These are phyloP conservation scores for Phialophora tarda DNA, from an alignment of 2,329 filamentous ascomycete species.

Conservation along the genomic window DNA sequence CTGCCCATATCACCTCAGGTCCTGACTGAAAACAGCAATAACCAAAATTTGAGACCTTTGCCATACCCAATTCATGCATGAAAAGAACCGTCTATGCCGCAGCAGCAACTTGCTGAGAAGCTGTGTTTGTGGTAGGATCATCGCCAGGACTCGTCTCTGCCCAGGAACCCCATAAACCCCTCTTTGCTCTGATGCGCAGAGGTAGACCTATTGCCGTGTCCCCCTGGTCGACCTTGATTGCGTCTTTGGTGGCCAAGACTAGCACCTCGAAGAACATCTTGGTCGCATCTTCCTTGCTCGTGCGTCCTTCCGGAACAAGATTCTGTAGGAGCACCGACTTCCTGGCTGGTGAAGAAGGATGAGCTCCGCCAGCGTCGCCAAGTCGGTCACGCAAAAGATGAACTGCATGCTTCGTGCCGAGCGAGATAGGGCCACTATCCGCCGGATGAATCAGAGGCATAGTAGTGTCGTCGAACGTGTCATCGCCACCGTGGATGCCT, in stretches of 20 bases:
- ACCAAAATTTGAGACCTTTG: background rate
- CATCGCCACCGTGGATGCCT: constrained; percentile 51
- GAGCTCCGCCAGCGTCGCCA: constrained; percentile 70
- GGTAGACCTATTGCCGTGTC: constrained; percentile 73
- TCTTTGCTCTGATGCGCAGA: constrained; percentile 85
- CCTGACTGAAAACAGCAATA: background rate
- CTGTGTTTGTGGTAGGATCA: constrained; percentile 30
- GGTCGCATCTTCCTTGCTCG: constrained; percentile 87
- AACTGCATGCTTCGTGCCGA: constrained; percentile 93
- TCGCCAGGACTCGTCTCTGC: constrained; percentile 65
- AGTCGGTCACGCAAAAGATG: constrained; percentile 91
- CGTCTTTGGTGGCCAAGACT: constrained; percentile 95
- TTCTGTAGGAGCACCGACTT: constrained; percentile 86
- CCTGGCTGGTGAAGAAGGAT: constrained; percentile 74
- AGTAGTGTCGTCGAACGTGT: constrained; percentile 79
- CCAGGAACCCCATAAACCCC: constrained; percentile 96
- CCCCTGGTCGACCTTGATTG: constrained; percentile 92
- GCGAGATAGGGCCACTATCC: constrained; percentile 83
- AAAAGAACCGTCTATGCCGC: background rate
- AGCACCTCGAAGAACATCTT: constrained; percentile 99
- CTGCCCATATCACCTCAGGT: background rate
- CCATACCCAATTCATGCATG: background rate
- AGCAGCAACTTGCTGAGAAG: constrained; percentile 29
- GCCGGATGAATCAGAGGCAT: constrained; percentile 77
- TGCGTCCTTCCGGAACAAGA: constrained; percentile 79